phyloP scores from a whole-genome alignment of 2,329 filamentous ascomycete species.

The Geosmithia putterillii region DNA sequence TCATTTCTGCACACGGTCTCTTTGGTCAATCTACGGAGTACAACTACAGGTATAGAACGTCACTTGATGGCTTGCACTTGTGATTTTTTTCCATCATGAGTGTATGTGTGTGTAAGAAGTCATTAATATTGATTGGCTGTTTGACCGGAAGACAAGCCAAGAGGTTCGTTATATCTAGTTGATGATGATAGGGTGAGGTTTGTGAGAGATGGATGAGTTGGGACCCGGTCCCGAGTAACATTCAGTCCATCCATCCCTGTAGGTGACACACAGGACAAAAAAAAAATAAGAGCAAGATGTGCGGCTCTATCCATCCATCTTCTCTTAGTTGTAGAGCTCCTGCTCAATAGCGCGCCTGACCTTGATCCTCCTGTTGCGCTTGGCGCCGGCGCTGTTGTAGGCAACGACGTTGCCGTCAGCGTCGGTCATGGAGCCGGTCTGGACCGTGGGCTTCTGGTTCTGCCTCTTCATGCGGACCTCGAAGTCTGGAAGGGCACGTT shows the following conservation, averaged over 20 bases:
- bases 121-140: not conserved
- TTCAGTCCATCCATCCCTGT: too few species aligned
- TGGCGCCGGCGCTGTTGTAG: conserved; percentile 27
- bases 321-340: not conserved
- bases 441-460: conserved; percentile 15
- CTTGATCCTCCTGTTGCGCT: conserved; percentile 1
- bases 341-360: not conserved
- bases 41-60: too few species aligned
- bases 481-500: not conserved
- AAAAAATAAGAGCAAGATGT: not conserved
- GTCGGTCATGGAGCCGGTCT: conserved; percentile 31
- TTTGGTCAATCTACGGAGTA: too few species aligned
- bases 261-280: not conserved
- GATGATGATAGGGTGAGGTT: not conserved
- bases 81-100: too few species aligned
- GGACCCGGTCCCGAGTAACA: not conserved
- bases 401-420: conserved; percentile 26
- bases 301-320: too few species aligned
- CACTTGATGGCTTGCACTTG: too few species aligned
- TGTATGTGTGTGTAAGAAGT: too few species aligned
- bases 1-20: too few species aligned
- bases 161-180: not conserved
- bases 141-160: not conserved
- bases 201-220: not conserved
- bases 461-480: conserved; percentile 5